A percentile compares a stretch with the other conserved stretches of the same genome.
Conservation (phyloP, 1,139 yeast species). For the Casaregolazyma suthepensis region DNA sequence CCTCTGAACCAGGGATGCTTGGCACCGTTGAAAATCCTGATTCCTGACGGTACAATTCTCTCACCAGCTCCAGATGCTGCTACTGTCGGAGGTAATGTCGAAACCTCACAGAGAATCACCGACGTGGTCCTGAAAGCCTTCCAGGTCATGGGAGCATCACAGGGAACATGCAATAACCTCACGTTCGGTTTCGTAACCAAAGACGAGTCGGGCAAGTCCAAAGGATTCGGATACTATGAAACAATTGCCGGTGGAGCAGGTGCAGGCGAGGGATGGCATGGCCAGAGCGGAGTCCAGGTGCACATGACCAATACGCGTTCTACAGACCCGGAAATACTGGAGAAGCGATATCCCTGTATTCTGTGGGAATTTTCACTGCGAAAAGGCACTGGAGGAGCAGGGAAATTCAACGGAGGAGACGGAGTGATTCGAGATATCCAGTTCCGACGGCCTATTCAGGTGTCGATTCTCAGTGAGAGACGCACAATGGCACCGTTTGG, state of each 20-base stretch:
- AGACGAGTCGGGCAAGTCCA: slow-evolving; percentile 34
- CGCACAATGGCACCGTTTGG: slow-evolving; percentile 58
- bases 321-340: slow-evolving; percentile 64
- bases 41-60: slow-evolving; percentile 64
- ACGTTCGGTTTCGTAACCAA: slow-evolving; percentile 53
- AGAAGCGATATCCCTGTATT: slow-evolving; percentile 61
- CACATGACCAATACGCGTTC: slow-evolving; percentile 69
- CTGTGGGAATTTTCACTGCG: slow-evolving; percentile 51
- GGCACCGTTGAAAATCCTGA: slow-evolving; percentile 56
- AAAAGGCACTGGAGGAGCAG: slow-evolving; percentile 51
- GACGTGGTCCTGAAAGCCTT: slow-evolving; percentile 75
- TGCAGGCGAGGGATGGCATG: slow-evolving; percentile 60
- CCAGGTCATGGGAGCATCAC: slow-evolving; percentile 71
- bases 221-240: slow-evolving; percentile 67
- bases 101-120: slow-evolving; percentile 76
- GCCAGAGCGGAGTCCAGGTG: slow-evolving; percentile 59
- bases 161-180: slow-evolving; percentile 68
- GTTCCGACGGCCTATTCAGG: slow-evolving; percentile 49
- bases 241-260: slow-evolving; percentile 72
- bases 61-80: slow-evolving; percentile 75
- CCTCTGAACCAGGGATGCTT: slow-evolving; percentile 85
- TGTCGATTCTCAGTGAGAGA: slow-evolving; percentile 57
- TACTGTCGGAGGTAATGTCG: slow-evolving; percentile 86
- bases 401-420: slow-evolving; percentile 51
- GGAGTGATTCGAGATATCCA: slow-evolving; percentile 60